Evolutionary conservation across 2,329 filamentous ascomycete species (phyloP).

Genomic region (Cryphonectria naterciae): DNA sequence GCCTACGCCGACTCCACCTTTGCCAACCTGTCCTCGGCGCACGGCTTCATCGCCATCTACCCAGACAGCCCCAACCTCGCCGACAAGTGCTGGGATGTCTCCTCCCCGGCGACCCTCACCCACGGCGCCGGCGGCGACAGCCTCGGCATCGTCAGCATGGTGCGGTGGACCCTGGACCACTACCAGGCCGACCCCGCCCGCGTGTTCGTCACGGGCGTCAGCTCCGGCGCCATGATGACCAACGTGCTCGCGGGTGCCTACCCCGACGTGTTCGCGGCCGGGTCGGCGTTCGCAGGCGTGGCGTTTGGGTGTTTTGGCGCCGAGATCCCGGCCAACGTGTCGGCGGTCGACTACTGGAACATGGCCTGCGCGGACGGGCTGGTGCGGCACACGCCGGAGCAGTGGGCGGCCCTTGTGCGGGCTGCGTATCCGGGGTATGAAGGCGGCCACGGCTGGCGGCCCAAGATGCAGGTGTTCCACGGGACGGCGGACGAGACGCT

Average conservation of each 20-base stretch:
- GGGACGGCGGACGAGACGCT: conserved; percentile 56
- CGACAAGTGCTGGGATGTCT: conserved; percentile 63
- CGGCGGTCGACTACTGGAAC: conserved; percentile 51
- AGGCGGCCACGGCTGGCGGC: conserved; percentile 45
- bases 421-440: conserved; percentile 54
- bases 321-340: conserved; percentile 33
- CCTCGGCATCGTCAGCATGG: conserved; percentile 58
- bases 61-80: conserved; percentile 43
- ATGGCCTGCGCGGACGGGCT: conserved; percentile 54
- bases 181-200: conserved; percentile 51
- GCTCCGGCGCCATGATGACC: conserved; percentile 61
- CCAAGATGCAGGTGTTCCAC: conserved; percentile 62
- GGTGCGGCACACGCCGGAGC: conserved; percentile 40
- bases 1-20: conserved; percentile 57
- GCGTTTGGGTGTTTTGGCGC: conserved; percentile 54
- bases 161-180: conserved; percentile 51
- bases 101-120: conserved; percentile 50
- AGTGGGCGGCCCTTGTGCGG: conserved; percentile 43
- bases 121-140: conserved; percentile 57
- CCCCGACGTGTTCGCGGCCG: conserved; percentile 56
- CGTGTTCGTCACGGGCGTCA: conserved; percentile 56
- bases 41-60: conserved; percentile 57
- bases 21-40: conserved; percentile 53
- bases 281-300: conserved; percentile 49
- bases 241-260: conserved; percentile 56